Conservation (phyloP, 805 yeast species). For the Pichia occidentalis region DNA sequence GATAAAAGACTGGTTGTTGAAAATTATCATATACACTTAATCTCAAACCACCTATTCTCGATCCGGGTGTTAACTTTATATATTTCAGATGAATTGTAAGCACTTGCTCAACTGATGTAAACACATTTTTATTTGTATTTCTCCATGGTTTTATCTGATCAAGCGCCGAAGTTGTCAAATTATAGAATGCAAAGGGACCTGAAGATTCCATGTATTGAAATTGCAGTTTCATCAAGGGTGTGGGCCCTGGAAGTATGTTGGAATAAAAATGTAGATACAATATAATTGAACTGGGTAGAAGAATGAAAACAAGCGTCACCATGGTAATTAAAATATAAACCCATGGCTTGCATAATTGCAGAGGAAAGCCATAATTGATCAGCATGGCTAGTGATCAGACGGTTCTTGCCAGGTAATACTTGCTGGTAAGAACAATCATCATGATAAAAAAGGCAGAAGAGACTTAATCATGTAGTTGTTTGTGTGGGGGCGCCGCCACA, state of each 20-base stretch:
- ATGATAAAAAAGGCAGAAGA: neutral
- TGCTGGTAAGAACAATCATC: neutral
- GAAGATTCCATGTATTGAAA: constrained; percentile 10
- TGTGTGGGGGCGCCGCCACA: too few relatives aligned
- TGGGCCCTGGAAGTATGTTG: constrained; percentile 10
- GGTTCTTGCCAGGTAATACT: too few relatives aligned
- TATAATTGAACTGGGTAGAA: constrained; percentile 13
- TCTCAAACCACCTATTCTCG: constrained; percentile 12
- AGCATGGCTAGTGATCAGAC: constrained; percentile 7
- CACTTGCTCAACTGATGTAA: constrained; percentile 13
- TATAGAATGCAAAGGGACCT: constrained; percentile 12
- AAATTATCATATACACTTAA: constrained; percentile 4
- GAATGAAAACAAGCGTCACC: constrained; percentile 7
- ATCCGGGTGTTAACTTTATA: constrained; percentile 8
- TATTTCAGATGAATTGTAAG: constrained; percentile 12
- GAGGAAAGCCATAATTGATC: constrained; percentile 4
- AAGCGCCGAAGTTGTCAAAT: constrained; percentile 7
- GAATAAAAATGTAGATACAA: constrained; percentile 12
- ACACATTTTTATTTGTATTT: constrained; percentile 9
- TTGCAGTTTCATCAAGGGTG: constrained; percentile 10
- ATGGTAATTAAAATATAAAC: constrained; percentile 5
- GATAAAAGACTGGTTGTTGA: neutral
- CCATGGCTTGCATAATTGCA: constrained; percentile 9
- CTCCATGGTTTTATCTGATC: constrained; percentile 9
- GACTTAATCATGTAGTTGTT: too few relatives aligned